Conservation (phyloP, 2,329 filamentous ascomycete species). For the Setomelanomma holmii region DNA sequence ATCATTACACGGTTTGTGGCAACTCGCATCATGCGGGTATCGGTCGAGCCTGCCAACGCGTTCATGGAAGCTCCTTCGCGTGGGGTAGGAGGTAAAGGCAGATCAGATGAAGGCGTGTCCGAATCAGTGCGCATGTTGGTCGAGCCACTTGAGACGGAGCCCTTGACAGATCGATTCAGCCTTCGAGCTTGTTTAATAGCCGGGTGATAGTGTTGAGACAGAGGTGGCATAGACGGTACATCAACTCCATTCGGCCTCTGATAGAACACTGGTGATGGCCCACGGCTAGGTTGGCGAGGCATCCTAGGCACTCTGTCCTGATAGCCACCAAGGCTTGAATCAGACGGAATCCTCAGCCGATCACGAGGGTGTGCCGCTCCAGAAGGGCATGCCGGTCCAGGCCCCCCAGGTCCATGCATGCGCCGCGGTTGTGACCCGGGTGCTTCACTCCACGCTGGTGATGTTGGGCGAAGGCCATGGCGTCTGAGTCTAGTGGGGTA, state of each 20-base stretch:
- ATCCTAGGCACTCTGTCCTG: constrained; percentile 21
- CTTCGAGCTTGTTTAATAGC: constrained; percentile 29
- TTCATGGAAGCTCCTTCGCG: constrained; percentile 47
- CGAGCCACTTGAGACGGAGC: constrained; percentile 40
- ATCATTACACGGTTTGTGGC: constrained; percentile 41
- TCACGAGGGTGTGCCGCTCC: not conserved
- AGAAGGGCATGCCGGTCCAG: constrained; percentile 8
- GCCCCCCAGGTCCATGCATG: constrained; percentile 20
- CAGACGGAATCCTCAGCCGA: constrained; percentile 33
- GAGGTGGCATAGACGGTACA: constrained; percentile 32
- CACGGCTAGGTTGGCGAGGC: constrained; percentile 20
- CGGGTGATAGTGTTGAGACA: constrained; percentile 25
- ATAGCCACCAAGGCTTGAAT: constrained; percentile 32
- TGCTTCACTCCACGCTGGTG: constrained; percentile 54
- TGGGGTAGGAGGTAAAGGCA: constrained; percentile 53
- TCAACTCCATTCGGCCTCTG: constrained; percentile 19
- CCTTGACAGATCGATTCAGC: constrained; percentile 26
- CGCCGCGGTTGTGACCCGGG: constrained; percentile 27
- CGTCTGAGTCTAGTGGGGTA: constrained; percentile 53
- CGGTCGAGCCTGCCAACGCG: constrained; percentile 29
- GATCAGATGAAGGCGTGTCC: constrained; percentile 53
- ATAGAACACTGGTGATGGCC: constrained; percentile 15
- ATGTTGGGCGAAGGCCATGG: constrained; percentile 51
- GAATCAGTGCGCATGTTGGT: constrained; percentile 46
- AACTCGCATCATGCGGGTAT: constrained; percentile 31